phyloP scores from a whole-genome alignment of 1,284 basidiomycete species.

The Cronartium ribicola region DNA sequence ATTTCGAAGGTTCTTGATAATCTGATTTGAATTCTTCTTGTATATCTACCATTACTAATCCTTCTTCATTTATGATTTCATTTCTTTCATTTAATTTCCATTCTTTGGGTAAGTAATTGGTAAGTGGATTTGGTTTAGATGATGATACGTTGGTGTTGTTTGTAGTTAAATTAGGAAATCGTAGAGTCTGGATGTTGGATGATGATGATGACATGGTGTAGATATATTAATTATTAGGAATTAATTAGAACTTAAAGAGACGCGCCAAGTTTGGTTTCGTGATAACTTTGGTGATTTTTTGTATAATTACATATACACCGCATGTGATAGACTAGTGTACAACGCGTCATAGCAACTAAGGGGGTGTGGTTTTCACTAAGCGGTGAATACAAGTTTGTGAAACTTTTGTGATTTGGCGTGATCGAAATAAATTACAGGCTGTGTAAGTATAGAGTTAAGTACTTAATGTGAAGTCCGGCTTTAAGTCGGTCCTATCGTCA shows the following conservation, averaged over 20 bases:
- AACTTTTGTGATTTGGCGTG: too few relatives aligned
- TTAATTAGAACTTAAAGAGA: background rate
- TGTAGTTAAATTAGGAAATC: background rate
- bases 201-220: background rate
- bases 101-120: slow-evolving; percentile 12
- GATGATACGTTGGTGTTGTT: background rate
- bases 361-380: too few relatives aligned
- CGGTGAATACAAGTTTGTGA: too few relatives aligned
- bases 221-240: background rate
- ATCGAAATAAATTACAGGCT: too few relatives aligned
- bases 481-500: too few relatives aligned
- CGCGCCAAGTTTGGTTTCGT: background rate
- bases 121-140: background rate
- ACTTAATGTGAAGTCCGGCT: too few relatives aligned
- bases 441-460: too few relatives aligned
- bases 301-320: too few relatives aligned
- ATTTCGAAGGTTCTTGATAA: background rate
- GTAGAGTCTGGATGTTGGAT: background rate
- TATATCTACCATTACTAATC: slow-evolving; percentile 29
- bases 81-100: slow-evolving; percentile 27
- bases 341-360: too few relatives aligned
- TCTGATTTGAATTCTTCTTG: slow-evolving; percentile 13
- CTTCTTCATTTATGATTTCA: slow-evolving; percentile 38
- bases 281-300: background rate
- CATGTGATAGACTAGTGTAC: too few relatives aligned